Evolutionary conservation across 164 flowering plant genomes (phyloP), one percentile per base, ranked within the genome.

Genomic region (Vitis cinerea): DNA sequence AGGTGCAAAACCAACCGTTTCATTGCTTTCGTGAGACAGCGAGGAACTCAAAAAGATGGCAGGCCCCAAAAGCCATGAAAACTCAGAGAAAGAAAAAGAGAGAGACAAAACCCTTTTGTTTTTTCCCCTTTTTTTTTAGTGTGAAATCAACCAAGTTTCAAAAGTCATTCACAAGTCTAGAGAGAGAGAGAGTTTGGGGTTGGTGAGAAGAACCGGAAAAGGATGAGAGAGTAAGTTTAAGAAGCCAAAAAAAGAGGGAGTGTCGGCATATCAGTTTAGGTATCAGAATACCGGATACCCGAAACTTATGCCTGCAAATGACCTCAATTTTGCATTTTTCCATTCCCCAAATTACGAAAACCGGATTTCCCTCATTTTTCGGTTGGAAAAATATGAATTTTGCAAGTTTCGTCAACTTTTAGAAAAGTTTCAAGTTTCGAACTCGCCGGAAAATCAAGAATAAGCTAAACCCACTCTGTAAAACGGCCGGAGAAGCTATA

Each of bases 1-100:
- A 13, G n/a, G 49, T 44, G 3, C 23, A 3, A 47, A 66, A 44
- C 49, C 66, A 51, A 60, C 70, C 67, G 66, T 48, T 50, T 59
- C 14, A 11, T 59, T 55, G 75, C 64, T 72, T 78, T 74, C 75
- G 71, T 78, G 64, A 67, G 53, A 61, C 23, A 61, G 19, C 55
- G 55, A 59, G 61, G 65, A 53, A 63, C 54, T 11, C 14, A n/a
- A 62, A 16, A 23, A 9, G n/a, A 30, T 15, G 52, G 15, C 19
- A 30, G 8, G 15, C 9, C 9, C 16, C 6, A 50, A 59, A 49
- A 47, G n/a, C 3, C 16, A 13, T 9, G 23, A 14, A 62, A 62
- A n/a, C 27, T 15, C 17, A 48, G 52, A 47, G 13, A 44, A 7
- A 4, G 16, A 61, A 50, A 14, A 17, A 61, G 50, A 30, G 49